Evolutionary conservation across 495 filamentous ascomycete genomes (phyloP).

Genomic region (Xylaria sp.): DNA sequence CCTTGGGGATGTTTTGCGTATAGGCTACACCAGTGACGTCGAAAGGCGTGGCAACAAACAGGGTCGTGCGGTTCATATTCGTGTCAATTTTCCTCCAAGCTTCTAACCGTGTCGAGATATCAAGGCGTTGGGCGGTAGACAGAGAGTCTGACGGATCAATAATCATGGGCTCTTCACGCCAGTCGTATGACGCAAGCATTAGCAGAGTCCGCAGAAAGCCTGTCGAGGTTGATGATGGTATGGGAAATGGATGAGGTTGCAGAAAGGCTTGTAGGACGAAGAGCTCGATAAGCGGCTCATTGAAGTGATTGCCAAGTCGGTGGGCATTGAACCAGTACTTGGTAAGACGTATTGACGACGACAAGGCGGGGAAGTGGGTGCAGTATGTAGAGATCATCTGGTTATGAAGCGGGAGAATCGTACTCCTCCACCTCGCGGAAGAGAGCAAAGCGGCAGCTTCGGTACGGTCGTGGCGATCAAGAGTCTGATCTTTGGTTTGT

Average conservation of each 20-base stretch:
- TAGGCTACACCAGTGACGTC: conserved; percentile 80
- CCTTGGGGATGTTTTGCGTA: conserved; percentile 74
- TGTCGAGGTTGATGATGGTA: conserved; percentile 77
- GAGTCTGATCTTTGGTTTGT: conserved; percentile 72
- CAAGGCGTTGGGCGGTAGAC: conserved; percentile 60
- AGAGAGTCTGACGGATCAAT: conserved; percentile 71
- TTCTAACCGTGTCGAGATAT: conserved; percentile 73
- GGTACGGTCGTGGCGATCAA: conserved; percentile 66
- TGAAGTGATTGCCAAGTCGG: conserved; percentile 76
- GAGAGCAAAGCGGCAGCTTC: conserved; percentile 71
- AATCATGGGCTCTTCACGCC: conserved; percentile 81
- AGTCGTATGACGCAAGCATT: conserved; percentile 87
- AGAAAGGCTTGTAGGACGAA: conserved; percentile 76
- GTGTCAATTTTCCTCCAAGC: conserved; percentile 88
- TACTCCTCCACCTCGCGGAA: conserved; percentile 72
- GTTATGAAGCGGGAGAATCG: conserved; percentile 77
- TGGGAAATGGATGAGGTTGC: conserved; percentile 80
- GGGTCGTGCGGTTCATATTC: conserved; percentile 77
- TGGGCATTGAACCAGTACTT: conserved; percentile 92
- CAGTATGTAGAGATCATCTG: conserved; percentile 79
- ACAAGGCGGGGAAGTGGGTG: conserved; percentile 81
- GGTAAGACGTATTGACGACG: conserved; percentile 82
- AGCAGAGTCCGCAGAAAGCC: conserved; percentile 82
- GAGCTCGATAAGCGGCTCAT: conserved; percentile 83
- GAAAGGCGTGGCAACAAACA: conserved; percentile 83